Base-by-base conservation (phyloP, 2,329 filamentous ascomycete genomes). In the Penicillium crustosum region DNA sequence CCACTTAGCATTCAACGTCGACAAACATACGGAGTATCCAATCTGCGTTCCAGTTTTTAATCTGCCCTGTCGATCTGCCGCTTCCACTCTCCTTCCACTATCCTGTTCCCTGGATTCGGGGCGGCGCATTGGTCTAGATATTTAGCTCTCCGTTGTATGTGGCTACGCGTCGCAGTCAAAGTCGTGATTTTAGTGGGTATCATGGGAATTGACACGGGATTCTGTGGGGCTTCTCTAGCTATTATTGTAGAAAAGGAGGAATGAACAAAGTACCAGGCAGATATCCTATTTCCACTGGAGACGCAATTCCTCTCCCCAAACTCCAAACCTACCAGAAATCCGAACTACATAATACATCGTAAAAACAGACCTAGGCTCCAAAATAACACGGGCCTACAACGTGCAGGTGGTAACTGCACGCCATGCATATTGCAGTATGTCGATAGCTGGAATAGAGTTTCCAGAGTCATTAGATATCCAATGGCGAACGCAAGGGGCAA, bases 401-500 rank as follows among this genome's bases (percentile, higher is more conserved):
- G n/a, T 33, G 38, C 36, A 49, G 35, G 25, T 19, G 12, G n/a
- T 39, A n/a, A 27, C 59, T 62, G 58, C 56, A 61, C 55, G 52
- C 58, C 58, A 64, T 63, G 63, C 63, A 65, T 49, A 44, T 49
- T 53, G 53, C 55, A 57, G 38, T 49, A 49, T 59, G 53, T 50
- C 23, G 44, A 44, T 56, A 53, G 45, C 42, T 48, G n/a, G 21
- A 48, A 57, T 53, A 47, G 35, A 57, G 49, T 53, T 57, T 41
- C 6, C 15, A 33, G 38, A 29, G 19, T 19, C 21, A 31, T 31
- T 29, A 35, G 35, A 57, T 48, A 48, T 53, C 13, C 51, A 49
- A 55, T 55, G 44, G 10, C 41, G 38, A 55, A 56, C 50, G 61
- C 53, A 62, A 62, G 61, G 61, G 55, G 55, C 15, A 13, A 23